Evolutionary conservation across 306 rosid genomes (phyloP), one percentile per base, ranked within the genome.

Genomic region (Vigna unguiculata): DNA sequence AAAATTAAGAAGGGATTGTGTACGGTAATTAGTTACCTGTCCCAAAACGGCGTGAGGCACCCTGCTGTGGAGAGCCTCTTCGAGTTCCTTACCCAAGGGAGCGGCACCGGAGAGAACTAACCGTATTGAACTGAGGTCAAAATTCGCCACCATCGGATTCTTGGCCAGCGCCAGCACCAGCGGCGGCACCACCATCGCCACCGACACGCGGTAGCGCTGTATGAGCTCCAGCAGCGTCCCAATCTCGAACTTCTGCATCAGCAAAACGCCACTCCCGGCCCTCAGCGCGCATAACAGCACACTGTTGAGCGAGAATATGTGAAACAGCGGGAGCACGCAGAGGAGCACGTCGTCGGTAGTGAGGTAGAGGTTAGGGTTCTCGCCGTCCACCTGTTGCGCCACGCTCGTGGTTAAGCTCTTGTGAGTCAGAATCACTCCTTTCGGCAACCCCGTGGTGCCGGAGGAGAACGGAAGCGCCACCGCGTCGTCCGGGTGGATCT

Each of bases 181-280:
- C 48, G 98, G 98, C 4, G 98, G 98, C 32, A 94, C 98, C 67
- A 94, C 96, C 58, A 93, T 87, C 0, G 95, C 97, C 76, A 90
- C 88, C 4, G 95, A 78, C 24, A 94, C 97, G 4, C 51, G 63
- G 72, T 94, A 74, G 16, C 65, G 46, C 82, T 88, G 89, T 13
- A 89, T 86, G 22, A 87, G 75, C 24, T 75, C 85, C 69, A 94
- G 70, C 76, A 92, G 72, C 2, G 89, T 0, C 12, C 87, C 90
- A 0, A 94, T 92, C 83, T 94, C 98, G 30, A 94, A 94, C 54
- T 94, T 94, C 10, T 62, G 95, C 93, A 94, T 89, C 8, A 92
- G 36, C 62, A 94, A 11, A 28, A 94, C 87, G 4, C 86, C 88
- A 7, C 90, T 86, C 13, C 97, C 97, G 0, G 88, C 85, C 55